A percentile compares a stretch with the other conserved stretches of the same genome.
These are phyloP conservation scores for Dactylellina leptospora DNA, from an alignment of 2,329 filamentous ascomycete genomes.

Conservation along the genomic window DNA sequence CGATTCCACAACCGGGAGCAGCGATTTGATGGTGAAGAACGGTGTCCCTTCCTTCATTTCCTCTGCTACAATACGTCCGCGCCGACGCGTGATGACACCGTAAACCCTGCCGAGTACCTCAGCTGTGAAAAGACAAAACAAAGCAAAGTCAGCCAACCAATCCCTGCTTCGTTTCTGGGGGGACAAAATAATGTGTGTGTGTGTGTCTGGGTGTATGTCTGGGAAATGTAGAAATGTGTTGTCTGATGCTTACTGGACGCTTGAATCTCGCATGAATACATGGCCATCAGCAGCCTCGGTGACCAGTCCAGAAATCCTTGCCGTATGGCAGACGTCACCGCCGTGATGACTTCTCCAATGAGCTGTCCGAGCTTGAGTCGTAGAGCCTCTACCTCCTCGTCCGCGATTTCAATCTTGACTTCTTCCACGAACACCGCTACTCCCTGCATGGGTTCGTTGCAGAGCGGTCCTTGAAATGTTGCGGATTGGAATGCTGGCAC, in stretches of 20 bases:
- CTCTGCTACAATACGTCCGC: conserved; percentile 88
- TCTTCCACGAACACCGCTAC: conserved; percentile 90
- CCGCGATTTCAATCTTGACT: conserved; percentile 69
- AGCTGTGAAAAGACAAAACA: conserved; percentile 62
- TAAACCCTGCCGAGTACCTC: conserved; percentile 96
- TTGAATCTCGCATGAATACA: conserved; percentile 98
- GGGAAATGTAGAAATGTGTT: conserved; percentile 49
- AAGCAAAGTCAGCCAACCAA: conserved; percentile 34
- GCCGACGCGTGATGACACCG: conserved; percentile 92
- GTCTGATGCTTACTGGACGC: conserved; percentile 73
- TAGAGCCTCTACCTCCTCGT: conserved; percentile 64
- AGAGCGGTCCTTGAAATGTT: conserved; percentile 86
- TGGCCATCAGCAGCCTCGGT: conserved; percentile 90
- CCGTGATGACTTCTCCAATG: conserved; percentile 92
- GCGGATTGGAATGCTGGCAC: conserved; percentile 93
- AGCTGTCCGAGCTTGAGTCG: conserved; percentile 77
- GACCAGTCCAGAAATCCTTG: conserved; percentile 94
- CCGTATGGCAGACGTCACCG: conserved; percentile 82
- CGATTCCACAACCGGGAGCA: conserved; percentile 89
- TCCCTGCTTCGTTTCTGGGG: conserved; percentile 16
- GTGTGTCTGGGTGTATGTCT: too few relatives aligned
- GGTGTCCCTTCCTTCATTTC: conserved; percentile 93
- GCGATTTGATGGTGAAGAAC: conserved; percentile 90
- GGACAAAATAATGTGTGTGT: too few relatives aligned
- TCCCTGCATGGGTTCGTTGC: conserved; percentile 91